Percentiles rank a stretch among this genome's conserved stretches.
Conservation (phyloP, 2,329 filamentous ascomycete species). For the Elsinoe australis region DNA sequence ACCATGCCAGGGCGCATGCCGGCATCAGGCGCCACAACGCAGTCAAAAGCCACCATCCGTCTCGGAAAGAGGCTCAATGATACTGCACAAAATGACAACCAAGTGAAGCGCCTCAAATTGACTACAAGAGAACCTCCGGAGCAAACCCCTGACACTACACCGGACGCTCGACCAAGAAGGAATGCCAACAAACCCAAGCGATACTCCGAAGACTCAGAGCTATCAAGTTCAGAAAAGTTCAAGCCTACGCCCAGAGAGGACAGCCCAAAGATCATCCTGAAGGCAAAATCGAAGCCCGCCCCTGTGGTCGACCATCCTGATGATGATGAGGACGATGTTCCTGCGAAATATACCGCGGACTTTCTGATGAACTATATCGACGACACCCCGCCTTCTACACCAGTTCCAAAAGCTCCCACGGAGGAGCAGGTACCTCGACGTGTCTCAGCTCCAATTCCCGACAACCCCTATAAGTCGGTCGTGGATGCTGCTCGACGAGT, state of each 20-base stretch:
- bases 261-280: slow-evolving; percentile 1
- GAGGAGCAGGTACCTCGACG: not conserved
- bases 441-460: slow-evolving; percentile 8
- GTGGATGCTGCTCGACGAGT: not conserved
- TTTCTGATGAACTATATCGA: slow-evolving; percentile 30
- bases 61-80: not conserved
- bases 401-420: slow-evolving; percentile 8
- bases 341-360: slow-evolving; percentile 25
- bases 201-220: slow-evolving; percentile 3
- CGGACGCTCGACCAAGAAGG: slow-evolving; percentile 4
- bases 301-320: not conserved
- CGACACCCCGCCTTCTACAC: slow-evolving; percentile 17
- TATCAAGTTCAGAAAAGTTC: not conserved
- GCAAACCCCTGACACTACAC: not conserved
- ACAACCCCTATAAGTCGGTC: slow-evolving; percentile 3
- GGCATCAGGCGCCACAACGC: slow-evolving; percentile 11
- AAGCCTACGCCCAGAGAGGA: not conserved
- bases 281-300: slow-evolving; percentile 16
- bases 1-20: slow-evolving; percentile 16
- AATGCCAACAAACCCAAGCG: slow-evolving; percentile 10
- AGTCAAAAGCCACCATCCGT: slow-evolving; percentile 13
- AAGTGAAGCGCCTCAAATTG: slow-evolving; percentile 5
- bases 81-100: not conserved
- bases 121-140: not conserved
- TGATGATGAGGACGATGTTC: slow-evolving; percentile 18